A percentile compares a stretch with the other conserved stretches of the same genome.
Evolutionary conservation across 768 basidiomycete genomes (phyloP).

Genomic region (Leccinum truebloodii): DNA sequence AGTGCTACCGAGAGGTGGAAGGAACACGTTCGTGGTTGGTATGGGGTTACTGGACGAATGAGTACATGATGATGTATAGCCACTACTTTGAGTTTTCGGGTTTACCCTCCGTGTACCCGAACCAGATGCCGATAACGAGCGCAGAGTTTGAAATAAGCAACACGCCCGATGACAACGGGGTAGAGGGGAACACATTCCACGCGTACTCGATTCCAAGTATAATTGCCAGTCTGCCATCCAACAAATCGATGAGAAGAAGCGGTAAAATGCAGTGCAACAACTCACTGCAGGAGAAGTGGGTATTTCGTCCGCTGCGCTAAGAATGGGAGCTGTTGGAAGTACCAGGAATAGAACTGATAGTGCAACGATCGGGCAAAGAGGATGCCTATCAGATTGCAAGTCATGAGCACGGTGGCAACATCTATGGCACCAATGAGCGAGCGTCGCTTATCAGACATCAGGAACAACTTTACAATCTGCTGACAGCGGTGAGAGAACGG

Average conservation of each 20-base stretch:
- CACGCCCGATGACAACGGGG: slow-evolving; percentile 57
- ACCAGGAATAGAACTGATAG: slow-evolving; percentile 99
- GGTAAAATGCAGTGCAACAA: slow-evolving; percentile 11
- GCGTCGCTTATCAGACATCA: slow-evolving; percentile 1
- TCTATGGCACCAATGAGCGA: slow-evolving; percentile 47
- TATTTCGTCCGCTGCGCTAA: slow-evolving; percentile 73
- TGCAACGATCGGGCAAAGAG: slow-evolving; percentile 92
- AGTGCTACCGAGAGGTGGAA: slow-evolving; percentile 79
- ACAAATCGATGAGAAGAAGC: neutral
- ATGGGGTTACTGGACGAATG: slow-evolving; percentile 51
- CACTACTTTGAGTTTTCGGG: slow-evolving; percentile 2
- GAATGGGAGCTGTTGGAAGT: slow-evolving; percentile 87
- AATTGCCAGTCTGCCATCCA: slow-evolving; percentile 51
- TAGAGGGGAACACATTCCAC: slow-evolving; percentile 90
- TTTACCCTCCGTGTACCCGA: slow-evolving; percentile 46
- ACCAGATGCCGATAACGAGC: slow-evolving; percentile 58
- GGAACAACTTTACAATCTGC: slow-evolving; percentile 58
- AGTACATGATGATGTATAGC: slow-evolving; percentile 1
- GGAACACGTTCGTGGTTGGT: slow-evolving; percentile 77
- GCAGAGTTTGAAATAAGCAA: slow-evolving; percentile 52
- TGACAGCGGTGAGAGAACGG: slow-evolving; percentile 47
- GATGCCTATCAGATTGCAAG: slow-evolving; percentile 90
- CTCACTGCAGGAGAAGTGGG: slow-evolving; percentile 63
- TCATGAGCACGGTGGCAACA: slow-evolving; percentile 79
- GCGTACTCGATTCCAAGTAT: slow-evolving; percentile 73